Evolutionary conservation across 2,329 filamentous ascomycete genomes (phyloP).

Genomic region (Botrytis cinerea): DNA sequence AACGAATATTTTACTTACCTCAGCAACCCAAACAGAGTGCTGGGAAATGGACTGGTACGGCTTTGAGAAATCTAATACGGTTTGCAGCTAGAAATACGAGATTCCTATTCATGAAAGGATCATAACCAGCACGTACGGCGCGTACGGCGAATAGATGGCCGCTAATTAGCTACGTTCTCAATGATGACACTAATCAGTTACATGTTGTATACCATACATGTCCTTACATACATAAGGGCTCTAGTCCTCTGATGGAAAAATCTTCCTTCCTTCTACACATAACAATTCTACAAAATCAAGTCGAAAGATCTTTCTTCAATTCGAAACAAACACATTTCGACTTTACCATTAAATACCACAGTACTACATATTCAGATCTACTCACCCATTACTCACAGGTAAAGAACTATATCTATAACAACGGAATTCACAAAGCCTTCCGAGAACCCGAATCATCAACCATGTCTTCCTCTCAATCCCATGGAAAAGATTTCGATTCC

Average conservation of each 20-base stretch:
- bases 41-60: neutral
- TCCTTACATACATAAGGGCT: neutral
- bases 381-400: no score
- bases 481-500: neutral
- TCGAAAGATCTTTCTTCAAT: neutral
- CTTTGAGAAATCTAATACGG: neutral
- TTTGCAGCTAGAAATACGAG: no score
- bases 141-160: neutral
- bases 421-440: neutral
- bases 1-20: rapidly evolving
- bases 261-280: neutral
- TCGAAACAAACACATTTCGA: neutral
- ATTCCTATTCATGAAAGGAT: neutral
- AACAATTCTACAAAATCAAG: neutral
- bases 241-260: neutral
- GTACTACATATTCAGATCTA: neutral
- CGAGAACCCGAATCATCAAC: neutral
- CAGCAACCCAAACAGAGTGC: rapidly evolving
- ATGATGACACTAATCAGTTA: neutral
- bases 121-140: neutral
- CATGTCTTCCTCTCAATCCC: neutral
- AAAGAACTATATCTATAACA: neutral
- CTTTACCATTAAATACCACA: neutral
- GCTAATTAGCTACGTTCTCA: neutral
- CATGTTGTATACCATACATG: neutral